Evolutionary conservation across 1,284 basidiomycete species (phyloP), one percentile per base, ranked within the genome.

Genomic region (Hemileia vastatrix): DNA sequence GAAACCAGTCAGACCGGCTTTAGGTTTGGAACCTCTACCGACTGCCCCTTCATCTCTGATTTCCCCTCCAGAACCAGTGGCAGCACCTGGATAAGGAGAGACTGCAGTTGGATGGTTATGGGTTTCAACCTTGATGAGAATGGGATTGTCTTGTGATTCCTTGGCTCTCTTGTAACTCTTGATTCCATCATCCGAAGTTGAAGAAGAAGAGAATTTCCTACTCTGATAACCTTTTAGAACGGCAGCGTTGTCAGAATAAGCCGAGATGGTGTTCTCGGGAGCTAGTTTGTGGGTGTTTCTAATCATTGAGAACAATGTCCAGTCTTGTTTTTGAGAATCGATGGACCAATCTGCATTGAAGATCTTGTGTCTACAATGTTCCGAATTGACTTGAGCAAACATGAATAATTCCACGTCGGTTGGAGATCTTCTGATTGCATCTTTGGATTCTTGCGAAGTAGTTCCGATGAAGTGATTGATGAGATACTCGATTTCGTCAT

Each of bases 321-420:
- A 80, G 65, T 87, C 83, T 73, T 84, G 81, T 15, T 79, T 72
- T 40, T 80, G 71, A 4, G 81, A 86, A 71, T 94, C 88, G 68
- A 96, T 84, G 21, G 85, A 88, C 94, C 95, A 98, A 47, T 87
- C 83, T 0, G 95, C 93, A 75, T 98, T 98, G 81, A 98, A 98
- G 70, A 97, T 98, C 79, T 98, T 98, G 82, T 98, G 95, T 51
- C 94, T 83, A 77, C 95, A 98, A 77, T 98, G 94, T 78, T 98
- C 94, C 44, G 93, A 97, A 79, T 98, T 98, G 76, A 98, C 94
- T 76, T 98, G 95, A 15, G 94, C 94, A 76, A 98, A 98, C 94
- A 97, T 98, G 83, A 98, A 98, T 18, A 98, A 82, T 76, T 98
- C 94, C 11, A 94, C 93, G 71, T 97, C 94, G 54, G 90, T 97